Base-by-base conservation (phyloP, 2,329 filamentous ascomycete genomes). In the Teratosphaeria pseudoeucalypti region DNA sequence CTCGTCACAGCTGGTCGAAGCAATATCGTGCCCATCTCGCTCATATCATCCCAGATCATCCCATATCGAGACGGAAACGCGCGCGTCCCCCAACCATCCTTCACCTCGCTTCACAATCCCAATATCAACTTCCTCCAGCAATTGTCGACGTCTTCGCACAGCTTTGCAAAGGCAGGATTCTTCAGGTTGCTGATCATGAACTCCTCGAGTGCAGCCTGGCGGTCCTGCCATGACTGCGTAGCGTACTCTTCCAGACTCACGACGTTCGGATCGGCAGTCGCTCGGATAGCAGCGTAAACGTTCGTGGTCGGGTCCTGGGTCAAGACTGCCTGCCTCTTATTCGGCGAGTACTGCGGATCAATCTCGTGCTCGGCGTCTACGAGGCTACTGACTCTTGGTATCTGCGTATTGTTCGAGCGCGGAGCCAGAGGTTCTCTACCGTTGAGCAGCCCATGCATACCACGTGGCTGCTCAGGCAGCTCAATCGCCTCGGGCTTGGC, bases 121-220 rank as follows among this genome's bases (percentile, higher is more conserved):
- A 80, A 66, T n/a, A 73, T 75, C 57, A 79, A 72, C 43, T 75
- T 73, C 60, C 73, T 72, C 81, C 80, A 83, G 62, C 77, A 75
- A 12, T 71, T 71, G 56, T 77, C 76, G 54, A 80, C 73, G 66
- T 82, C 79, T 61, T 79, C 72, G 56, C 79, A 78, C n/a, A 83
- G 68, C 19, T 73, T 76, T 6, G 79, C 58, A 61, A 84, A 83
- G 23, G 76, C 72, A 2, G 77, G 72, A 61, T 80, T 76, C 32
- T 79, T 73, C 2, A 83, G 72, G 59, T 76, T 75, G n/a, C 75
- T 73, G 43, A 78, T 73, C 58, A 84, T 77, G 62, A 81, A 81
- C 27, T 78, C 70, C 57, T 81, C 78, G 19, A 83, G 65, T 11
- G 75, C 70, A 10, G 68, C 67, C 54, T 73, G 69, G 7, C 81